Evolutionary conservation across 2,329 filamentous ascomycete species (phyloP).

Genomic region (Clonostachys chloroleuca): DNA sequence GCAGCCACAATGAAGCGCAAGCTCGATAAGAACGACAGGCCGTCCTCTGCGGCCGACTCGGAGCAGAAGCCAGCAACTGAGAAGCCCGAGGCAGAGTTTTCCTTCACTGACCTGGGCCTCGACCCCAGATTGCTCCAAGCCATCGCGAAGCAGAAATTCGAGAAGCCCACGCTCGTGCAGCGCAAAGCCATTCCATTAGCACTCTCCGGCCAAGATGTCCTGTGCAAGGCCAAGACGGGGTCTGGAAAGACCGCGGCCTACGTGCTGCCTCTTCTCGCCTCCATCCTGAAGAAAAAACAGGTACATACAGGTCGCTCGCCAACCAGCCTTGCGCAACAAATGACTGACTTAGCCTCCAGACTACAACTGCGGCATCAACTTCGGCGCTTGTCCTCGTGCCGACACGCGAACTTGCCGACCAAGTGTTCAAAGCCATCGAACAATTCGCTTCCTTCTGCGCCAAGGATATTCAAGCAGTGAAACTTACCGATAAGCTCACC

Average conservation of each 20-base stretch:
- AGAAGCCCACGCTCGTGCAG: conserved; percentile 85
- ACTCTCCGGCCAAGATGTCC: conserved; percentile 80
- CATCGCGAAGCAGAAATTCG: conserved; percentile 78
- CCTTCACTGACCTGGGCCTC: conserved; percentile 74
- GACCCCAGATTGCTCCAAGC: conserved; percentile 84
- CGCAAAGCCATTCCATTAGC: conserved; percentile 82
- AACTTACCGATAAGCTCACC: conserved; percentile 86
- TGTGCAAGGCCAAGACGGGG: conserved; percentile 90
- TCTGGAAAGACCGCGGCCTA: conserved; percentile 98
- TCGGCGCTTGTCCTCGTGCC: conserved; percentile 88
- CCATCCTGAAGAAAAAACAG: conserved; percentile 74
- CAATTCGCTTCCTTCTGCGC: conserved; percentile 78
- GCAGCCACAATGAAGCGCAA: conserved; percentile 52
- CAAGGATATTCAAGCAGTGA: conserved; percentile 77
- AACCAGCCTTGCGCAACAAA: too few species aligned
- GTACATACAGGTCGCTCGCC: conserved; percentile 13
- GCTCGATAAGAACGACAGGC: conserved; percentile 50
- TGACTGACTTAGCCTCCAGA: conserved; percentile 22
- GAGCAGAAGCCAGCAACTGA: conserved; percentile 9
- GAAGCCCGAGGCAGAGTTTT: conserved; percentile 24
- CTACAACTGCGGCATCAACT: conserved; percentile 48
- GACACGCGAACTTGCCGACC: conserved; percentile 88
- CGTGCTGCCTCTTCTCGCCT: conserved; percentile 81
- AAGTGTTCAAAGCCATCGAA: conserved; percentile 77
- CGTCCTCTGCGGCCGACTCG: conserved; percentile 18